Base-by-base conservation (phyloP, 2,329 filamentous ascomycete genomes). In the Cylindrodendrum hubeiense region DNA sequence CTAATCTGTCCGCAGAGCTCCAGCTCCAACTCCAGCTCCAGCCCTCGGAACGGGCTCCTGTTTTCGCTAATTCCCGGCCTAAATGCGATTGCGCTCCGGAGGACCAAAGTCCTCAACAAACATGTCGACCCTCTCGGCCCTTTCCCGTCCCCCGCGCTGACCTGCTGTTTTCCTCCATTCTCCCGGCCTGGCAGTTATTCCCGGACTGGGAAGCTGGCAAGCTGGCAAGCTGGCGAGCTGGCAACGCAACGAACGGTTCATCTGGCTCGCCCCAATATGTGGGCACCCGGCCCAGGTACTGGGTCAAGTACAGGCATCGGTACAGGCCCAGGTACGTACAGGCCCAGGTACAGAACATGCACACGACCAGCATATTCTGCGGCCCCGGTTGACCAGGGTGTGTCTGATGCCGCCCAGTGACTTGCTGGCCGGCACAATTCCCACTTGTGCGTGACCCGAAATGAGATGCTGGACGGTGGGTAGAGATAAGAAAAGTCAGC, bases 171-270 rank as follows among this genome's bases (percentile, higher is more conserved):
- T 70, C 70, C 65, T 70, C 70, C 65, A 49, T 68, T 73, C 51
- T 67, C 37, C 68, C 59, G 49, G 47, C 51, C 51, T 68, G 63
- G 43, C 30, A 60, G 51, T 69, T 73, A 68, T 69, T 70, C 65
- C 71, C 71, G 67, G 67, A 30, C 28, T 30, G 28, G 9, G 9
- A 30, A 30, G 8, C 26, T 28, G 26, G 26, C n/a, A 28, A 28
- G 8, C 26, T 28, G 26, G 26, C n/a, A 28, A 30, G 12, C 28
- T 30, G 6, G 8, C 12, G 34, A 66, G 37, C 49, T 22, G 54
- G 44, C n/a, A 47, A 47, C 24, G 8, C 15, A 28, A 67, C 56
- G 47, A 67, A 68, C 44, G 39, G 70, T 72, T 72, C 68, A 60
- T 64, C 61, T 59, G 50, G 54, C 65, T 57, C n/a, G 37, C 37